Conservation (phyloP, 2,329 filamentous ascomycete species). For the Curvularia lunata region DNA sequence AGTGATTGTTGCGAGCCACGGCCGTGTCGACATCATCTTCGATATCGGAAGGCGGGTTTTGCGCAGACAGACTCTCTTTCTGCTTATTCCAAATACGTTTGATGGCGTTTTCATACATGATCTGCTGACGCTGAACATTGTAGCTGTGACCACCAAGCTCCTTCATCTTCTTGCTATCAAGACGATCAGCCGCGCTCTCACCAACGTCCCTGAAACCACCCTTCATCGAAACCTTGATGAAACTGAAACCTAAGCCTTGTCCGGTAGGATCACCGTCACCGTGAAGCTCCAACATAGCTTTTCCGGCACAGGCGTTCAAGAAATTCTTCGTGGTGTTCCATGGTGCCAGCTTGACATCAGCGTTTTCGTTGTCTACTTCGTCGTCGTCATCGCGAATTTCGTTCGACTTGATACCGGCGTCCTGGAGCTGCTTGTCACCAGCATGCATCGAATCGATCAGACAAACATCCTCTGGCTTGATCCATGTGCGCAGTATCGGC, state of each 20-base stretch:
- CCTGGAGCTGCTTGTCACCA: conserved; percentile 85
- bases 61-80: conserved; percentile 76
- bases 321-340: conserved; percentile 99
- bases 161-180: conserved; percentile 75
- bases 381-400: conserved; percentile 69
- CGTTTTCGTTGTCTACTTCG: conserved; percentile 70
- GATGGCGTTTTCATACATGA: conserved; percentile 89
- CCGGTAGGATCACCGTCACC: conserved; percentile 95
- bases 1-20: conserved; percentile 50
- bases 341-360: conserved; percentile 88
- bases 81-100: conserved; percentile 91
- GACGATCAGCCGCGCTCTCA: conserved; percentile 84
- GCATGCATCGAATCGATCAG: conserved; percentile 96
- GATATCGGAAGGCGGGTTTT: conserved; percentile 74
- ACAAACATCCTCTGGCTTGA: conserved; percentile 95
- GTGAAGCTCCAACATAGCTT: conserved; percentile 95
- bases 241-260: conserved; percentile 91
- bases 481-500: conserved; percentile 80
- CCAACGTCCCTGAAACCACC: conserved; percentile 92
- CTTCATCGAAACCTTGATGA: conserved; percentile 98
- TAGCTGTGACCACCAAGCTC: conserved; percentile 88
- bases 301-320: conserved; percentile 88
- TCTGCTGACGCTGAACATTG: conserved; percentile 94
- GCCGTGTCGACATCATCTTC: conserved; percentile 67
- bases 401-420: conserved; percentile 80